Base-by-base conservation (phyloP, 345 rosid genomes). In the Noccaea bulbosa region DNA sequence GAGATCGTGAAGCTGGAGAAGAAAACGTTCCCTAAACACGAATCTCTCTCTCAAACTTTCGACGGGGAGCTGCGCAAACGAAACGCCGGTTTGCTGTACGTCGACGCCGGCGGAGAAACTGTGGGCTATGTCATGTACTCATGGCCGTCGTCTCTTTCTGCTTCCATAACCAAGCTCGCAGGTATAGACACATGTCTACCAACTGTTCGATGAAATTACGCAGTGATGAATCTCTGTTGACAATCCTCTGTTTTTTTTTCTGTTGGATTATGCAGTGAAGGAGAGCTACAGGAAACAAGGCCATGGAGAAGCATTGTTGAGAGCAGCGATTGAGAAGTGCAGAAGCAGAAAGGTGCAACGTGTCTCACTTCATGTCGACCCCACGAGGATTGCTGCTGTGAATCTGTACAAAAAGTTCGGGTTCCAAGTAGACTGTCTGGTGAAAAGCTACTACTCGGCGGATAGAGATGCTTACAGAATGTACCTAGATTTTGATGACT, bases 101-200 rank as follows among this genome's bases (percentile, higher is more conserved):
- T 69, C 9, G 58, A 61, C 47, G 8, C 35, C 10, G 70, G 73
- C 41, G 91, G 88, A 46, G 78, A 88, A 63, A 83, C 87, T 4
- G 60, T 73, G 0, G 96, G 92, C 15, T 88, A 87, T 62, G 87
- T 71, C 60, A 85, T 88, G 90, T 90, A 82, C 75, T 56, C 88
- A 30, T 88, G 92, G 87, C 87, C 94, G 5, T 79, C 96, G 70
- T 85, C 97, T 0, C 82, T 90, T 66, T 84, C 78, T 11, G 91
- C 87, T 56, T 88, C 92, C 10, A 84, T 91, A 62, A 83, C 89
- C 16, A 85, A 93, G 69, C 89, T 93, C 72, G 96, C 97, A 86
- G 98, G 97, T 88, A 62, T 54, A 58, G 0, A 47, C 8, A 10
- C 0, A 50, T 27, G 66, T 45, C 76, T 40, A 24, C 55, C 59